Conservation (phyloP, 1,139 yeast species). For the Suhomyces kunorum region DNA sequence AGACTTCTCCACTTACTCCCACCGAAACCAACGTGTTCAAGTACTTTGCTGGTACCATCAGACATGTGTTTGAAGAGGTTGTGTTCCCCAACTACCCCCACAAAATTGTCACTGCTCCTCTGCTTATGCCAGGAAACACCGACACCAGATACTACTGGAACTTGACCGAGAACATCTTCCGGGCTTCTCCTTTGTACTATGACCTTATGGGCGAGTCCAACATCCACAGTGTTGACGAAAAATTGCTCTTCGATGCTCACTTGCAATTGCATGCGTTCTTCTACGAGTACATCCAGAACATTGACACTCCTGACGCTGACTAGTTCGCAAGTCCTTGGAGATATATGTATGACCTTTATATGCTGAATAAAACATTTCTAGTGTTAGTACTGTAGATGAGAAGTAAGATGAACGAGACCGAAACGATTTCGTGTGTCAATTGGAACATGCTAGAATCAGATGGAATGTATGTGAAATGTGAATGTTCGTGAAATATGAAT, state of each 20-base stretch:
- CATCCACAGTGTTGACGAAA: conserved; percentile 47
- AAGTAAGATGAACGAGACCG: too few species aligned
- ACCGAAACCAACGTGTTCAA: conserved; percentile 41
- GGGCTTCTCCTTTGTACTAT: conserved; percentile 53
- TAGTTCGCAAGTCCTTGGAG: neutral
- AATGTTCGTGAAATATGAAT: too few species aligned
- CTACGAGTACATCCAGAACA: conserved; percentile 35
- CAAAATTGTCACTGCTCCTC: conserved; percentile 61
- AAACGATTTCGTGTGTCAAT: too few species aligned
- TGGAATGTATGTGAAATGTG: too few species aligned
- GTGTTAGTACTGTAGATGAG: too few species aligned
- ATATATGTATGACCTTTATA: too few species aligned
- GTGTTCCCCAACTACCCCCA: conserved; percentile 36
- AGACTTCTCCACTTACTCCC: conserved; percentile 44
- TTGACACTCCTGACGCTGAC: conserved; percentile 20
- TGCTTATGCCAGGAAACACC: conserved; percentile 76
- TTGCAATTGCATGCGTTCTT: conserved; percentile 46
- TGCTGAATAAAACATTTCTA: too few species aligned
- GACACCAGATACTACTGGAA: conserved; percentile 81
- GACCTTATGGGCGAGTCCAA: conserved; percentile 23
- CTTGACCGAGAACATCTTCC: conserved; percentile 69
- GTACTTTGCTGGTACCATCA: conserved; percentile 43
- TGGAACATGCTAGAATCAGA: too few species aligned
- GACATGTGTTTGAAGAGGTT: conserved; percentile 46
- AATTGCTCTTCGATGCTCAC: conserved; percentile 36